Evolutionary conservation across 208 protist species (phyloP), one percentile per base, ranked within the genome.

Genomic region (Leishmania tropica): DNA sequence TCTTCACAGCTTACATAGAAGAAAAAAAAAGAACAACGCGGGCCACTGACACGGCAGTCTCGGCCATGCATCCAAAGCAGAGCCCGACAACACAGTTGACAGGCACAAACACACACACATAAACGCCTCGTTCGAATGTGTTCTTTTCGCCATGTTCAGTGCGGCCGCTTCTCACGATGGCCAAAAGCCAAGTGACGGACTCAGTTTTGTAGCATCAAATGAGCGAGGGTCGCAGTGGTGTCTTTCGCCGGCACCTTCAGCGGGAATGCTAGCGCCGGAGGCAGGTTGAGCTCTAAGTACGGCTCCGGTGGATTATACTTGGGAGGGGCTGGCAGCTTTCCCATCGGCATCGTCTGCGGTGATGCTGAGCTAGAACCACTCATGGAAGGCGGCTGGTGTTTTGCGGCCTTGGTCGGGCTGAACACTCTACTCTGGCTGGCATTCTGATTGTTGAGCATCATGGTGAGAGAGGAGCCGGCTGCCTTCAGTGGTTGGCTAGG

Each of bases 241-340:
- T 96, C 91, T 51, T 91, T 91, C 2, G 83, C 35, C 4, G 85
- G 62, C 1, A 86, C 80, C 70, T 90, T 88, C 51, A 97, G 81
- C 37, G 92, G 88, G n/a, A 97, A 88, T n/a, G 92, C 93, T 81
- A 97, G 79, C 42, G 85, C 92, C 0, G 94, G 94, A n/a, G 94
- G 94, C 35, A 97, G 79, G 85, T 96, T 95, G 53, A 95, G 89
- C 62, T 97, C 92, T 89, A 97, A 81, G 76, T 93, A 95, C 54
- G 92, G 92, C 85, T 97, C 94, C 51, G 94, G 94, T 60, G 94
- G 94, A 78, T 91, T 85, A 87, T 97, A 97, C 81, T 87, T 88
- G 42, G 92, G 90, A 11, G 92, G 94, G 3, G 87, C 84, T 13
- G 74, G 79, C 81, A 90, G 65, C 79, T 93, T 88, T 37, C 53